Conservation (phyloP, 192 early-diverging fungal species). For the Allomyces javanicus region DNA sequence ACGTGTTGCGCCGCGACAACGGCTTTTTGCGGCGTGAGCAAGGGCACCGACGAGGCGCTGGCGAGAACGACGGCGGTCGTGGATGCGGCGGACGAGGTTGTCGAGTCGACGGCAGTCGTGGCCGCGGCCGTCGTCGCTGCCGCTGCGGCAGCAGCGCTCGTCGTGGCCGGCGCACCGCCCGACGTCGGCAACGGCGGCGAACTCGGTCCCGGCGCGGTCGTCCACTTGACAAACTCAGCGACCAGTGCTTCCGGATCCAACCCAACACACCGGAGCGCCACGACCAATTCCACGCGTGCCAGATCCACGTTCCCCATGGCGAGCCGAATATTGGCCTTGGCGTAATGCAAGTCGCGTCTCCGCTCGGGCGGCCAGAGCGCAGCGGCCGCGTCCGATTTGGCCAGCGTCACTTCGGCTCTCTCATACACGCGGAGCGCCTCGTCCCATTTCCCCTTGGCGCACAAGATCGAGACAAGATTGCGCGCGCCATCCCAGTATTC, state of each 20-base stretch:
- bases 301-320: background rate
- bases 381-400: background rate
- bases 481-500: constrained; percentile 86
- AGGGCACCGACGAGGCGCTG: too few relatives aligned
- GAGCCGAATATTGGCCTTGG: background rate
- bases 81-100: too few relatives aligned
- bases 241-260: background rate
- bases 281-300: background rate
- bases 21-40: too few relatives aligned
- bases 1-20: too few relatives aligned
- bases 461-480: constrained; percentile 65
- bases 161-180: too few relatives aligned
- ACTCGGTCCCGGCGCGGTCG: too few relatives aligned
- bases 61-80: too few relatives aligned
- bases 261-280: background rate
- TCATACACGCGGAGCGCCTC: background rate
- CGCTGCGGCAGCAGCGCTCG: constrained; percentile 1
- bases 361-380: background rate
- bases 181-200: too few relatives aligned
- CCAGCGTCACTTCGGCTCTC: background rate
- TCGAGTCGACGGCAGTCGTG: background rate
- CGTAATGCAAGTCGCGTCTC: background rate
- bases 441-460: constrained; percentile 10
- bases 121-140: constrained; percentile 5
- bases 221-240: background rate